Evolutionary conservation across 1,284 basidiomycete genomes (phyloP), one percentile per base, ranked within the genome.

Genomic region (Trichosporon asahii): DNA sequence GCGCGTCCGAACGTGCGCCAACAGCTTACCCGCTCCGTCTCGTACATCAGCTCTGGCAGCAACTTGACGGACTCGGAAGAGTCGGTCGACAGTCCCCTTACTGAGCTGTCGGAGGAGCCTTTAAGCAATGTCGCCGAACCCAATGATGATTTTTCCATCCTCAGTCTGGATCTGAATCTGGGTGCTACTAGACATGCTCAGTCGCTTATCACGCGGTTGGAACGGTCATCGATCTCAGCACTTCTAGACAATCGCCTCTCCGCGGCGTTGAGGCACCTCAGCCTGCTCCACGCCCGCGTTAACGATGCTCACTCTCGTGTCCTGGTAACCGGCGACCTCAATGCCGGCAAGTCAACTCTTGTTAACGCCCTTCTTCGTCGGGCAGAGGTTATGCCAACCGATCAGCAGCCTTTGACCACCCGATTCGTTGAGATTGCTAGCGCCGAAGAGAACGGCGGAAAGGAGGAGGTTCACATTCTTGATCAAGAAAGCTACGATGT

Each of bases 371-470:
- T 99, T 40, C 88, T 98, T 7, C 87, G 93, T 68, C 89, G 91
- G 60, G 67, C 75, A 53, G 91, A 92, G 81, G 90, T 98, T 66
- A 94, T 99, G 91, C 95, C 97, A 2, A 91, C 95, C 71, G 97
- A 99, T 83, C 95, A 99, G 83, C 97, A 99, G 81, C 97, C 97
- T 2, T 94, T 95, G 84, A 99, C 97, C 0, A 95, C 94, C 25
- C 90, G 95, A 44, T 99, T 99, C 82, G 97, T 95, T 84, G 95
- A 99, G 84, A 95, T 99, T 1, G 92, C 95, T 74, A 95, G 97
- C 78, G 94, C 94, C 0, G 86, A 89, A 44, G 93, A 95, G 79
- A 94, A 94, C 78, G 91, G 76, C 9, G 79, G 75, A 49, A 73
- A 74, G 68, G 82, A 83, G 72, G 82, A 83, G 71, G 80, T 82